Percentiles rank a stretch among this genome's conserved stretches.
phyloP scores from a whole-genome alignment of 208 protist species.

The Crithidia expoeki region DNA sequence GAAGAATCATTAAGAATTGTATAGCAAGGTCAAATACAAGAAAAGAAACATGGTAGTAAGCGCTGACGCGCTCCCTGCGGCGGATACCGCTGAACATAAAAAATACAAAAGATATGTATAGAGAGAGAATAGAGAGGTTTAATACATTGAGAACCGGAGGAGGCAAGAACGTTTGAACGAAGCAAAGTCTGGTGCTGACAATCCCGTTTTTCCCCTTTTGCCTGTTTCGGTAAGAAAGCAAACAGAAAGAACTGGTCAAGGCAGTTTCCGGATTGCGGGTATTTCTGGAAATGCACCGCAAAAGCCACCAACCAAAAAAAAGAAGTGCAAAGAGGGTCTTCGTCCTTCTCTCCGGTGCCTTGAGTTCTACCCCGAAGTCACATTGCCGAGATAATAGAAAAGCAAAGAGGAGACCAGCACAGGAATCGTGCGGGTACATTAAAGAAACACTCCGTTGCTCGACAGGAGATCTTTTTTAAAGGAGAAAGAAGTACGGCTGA shows the following conservation, averaged over 20 bases:
- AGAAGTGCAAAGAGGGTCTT: too few relatives aligned
- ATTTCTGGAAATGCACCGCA: too few relatives aligned
- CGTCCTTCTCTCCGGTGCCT: too few relatives aligned
- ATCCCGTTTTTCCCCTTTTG: not conserved
- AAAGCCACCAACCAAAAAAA: too few relatives aligned
- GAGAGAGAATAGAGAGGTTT: not conserved
- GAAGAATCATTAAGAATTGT: conserved; percentile 2
- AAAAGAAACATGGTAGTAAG: not conserved
- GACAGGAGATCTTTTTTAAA: conserved; percentile 21
- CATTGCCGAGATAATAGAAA: not conserved
- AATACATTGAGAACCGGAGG: not conserved
- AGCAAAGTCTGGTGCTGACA: not conserved
- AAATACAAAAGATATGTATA: not conserved
- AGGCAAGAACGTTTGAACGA: not conserved
- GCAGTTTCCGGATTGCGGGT: too few relatives aligned
- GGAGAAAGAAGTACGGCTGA: conserved; percentile 5
- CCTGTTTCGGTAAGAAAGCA: not conserved
- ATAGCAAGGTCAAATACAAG: not conserved
- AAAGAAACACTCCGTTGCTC: not conserved
- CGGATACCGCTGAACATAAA: not conserved
- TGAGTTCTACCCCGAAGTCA: too few relatives aligned
- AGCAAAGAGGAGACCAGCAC: not conserved
- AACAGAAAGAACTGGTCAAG: not conserved
- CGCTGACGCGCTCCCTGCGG: not conserved
- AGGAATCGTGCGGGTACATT: not conserved